These are phyloP conservation scores for Microdochium nivale DNA, from an alignment of 2,329 filamentous ascomycete genomes.

Conservation along the genomic window DNA sequence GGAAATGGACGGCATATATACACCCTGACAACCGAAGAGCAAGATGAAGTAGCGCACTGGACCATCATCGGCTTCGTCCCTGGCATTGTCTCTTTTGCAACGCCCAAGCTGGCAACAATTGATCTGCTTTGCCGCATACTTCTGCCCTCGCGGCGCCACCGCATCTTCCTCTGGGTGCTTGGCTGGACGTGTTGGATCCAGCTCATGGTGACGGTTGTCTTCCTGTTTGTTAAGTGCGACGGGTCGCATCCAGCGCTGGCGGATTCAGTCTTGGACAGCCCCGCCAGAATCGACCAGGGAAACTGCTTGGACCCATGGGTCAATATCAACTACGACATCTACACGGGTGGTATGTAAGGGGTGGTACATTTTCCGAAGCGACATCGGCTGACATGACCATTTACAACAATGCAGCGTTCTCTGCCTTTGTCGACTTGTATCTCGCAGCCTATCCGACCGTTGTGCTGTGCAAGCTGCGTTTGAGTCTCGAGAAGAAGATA, in stretches of 20 bases:
- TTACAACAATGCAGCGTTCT: constrained; percentile 15
- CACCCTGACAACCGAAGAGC: constrained; percentile 17
- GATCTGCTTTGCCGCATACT: constrained; percentile 26
- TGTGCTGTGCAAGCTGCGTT: constrained; percentile 25
- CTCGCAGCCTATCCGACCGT: constrained; percentile 30
- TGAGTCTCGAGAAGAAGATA: constrained; percentile 30
- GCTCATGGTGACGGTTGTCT: constrained; percentile 24
- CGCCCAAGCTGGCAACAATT: constrained; percentile 33
- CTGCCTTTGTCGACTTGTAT: constrained; percentile 29
- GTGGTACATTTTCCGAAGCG: not conserved
- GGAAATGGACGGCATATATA: constrained; percentile 31
- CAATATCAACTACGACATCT: constrained; percentile 29
- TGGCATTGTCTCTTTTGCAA: constrained; percentile 26
- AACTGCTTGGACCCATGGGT: constrained; percentile 24
- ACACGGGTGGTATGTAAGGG: constrained; percentile 23
- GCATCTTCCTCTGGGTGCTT: constrained; percentile 26
- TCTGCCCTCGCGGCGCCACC: constrained; percentile 24
- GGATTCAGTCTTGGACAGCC: not conserved
- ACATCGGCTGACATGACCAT: not conserved
- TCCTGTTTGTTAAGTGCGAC: constrained; percentile 31
- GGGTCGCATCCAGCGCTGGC: constrained; percentile 2
- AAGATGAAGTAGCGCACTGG: constrained; percentile 22
- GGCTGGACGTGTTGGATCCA: constrained; percentile 18
- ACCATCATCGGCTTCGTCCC: constrained; percentile 26
- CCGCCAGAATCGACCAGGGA: constrained; percentile 21